phyloP scores from a whole-genome alignment of 495 filamentous ascomycete genomes.

The Talaromyces stipitatus region DNA sequence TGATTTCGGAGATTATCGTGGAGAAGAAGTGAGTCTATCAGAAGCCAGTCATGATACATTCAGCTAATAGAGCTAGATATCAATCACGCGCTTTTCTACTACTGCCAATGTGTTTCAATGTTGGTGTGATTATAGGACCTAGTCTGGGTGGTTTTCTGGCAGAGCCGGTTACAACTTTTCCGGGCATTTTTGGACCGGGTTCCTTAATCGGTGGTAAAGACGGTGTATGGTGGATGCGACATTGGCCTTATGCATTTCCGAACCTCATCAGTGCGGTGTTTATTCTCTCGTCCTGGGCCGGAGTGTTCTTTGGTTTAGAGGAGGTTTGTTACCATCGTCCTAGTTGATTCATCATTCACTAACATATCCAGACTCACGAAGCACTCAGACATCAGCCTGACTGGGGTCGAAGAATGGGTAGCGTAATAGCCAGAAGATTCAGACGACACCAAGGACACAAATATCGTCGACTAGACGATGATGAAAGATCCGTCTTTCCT shows the following conservation, averaged over 20 bases:
- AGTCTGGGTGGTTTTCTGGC: slow-evolving; percentile 61
- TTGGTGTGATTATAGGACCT: slow-evolving; percentile 62
- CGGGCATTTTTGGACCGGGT: slow-evolving; percentile 56
- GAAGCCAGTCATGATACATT: background rate
- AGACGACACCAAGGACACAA: slow-evolving; percentile 12
- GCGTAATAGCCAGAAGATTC: slow-evolving; percentile 28
- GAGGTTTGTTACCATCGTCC: slow-evolving; percentile 34
- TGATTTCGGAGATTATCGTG: slow-evolving; percentile 70
- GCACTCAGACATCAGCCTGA: slow-evolving; percentile 35
- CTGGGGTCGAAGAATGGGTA: slow-evolving; percentile 41
- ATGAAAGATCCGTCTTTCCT: slow-evolving; percentile 31
- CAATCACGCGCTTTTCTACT: slow-evolving; percentile 72
- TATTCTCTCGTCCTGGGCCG: slow-evolving; percentile 36
- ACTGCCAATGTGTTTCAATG: slow-evolving; percentile 75
- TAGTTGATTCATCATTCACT: background rate
- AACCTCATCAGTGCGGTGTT: slow-evolving; percentile 53
- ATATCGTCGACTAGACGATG: slow-evolving; percentile 13
- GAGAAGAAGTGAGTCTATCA: slow-evolving; percentile 48
- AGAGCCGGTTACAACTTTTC: slow-evolving; percentile 59
- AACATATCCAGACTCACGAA: slow-evolving; percentile 38
- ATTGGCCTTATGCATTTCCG: slow-evolving; percentile 56
- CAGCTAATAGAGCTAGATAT: slow-evolving; percentile 28
- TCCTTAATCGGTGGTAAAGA: slow-evolving; percentile 41
- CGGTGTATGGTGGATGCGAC: slow-evolving; percentile 53
- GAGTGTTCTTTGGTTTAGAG: slow-evolving; percentile 50